Base-by-base conservation (phyloP, 2,329 filamentous ascomycete genomes). In the Pyrenophora teres region DNA sequence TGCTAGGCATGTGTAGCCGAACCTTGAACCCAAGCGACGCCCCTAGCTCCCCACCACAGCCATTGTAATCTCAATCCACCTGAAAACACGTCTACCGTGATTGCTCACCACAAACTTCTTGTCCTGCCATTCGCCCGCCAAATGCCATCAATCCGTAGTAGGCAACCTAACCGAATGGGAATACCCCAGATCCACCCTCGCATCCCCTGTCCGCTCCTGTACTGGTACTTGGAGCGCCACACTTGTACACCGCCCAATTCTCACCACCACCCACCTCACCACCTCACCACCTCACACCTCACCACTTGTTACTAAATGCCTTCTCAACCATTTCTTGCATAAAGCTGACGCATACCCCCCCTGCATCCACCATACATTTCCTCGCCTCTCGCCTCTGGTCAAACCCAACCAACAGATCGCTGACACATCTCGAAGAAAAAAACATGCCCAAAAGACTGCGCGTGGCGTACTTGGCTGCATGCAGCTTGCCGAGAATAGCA, bases 401-500 rank as follows among this genome's bases (percentile, higher is more conserved):
- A 15, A 30, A 45, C 15, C 12, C 6, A 35, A n/a, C 36, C 48
- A 40, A 42, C 51, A 50, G 43, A 30, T 19, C 33, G 42, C 39
- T 27, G 23, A 43, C 45, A 43, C 44, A 42, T 48, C 33, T 39
- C 33, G 27, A 23, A 31, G 16, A 37, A 43, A 33, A 46, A 31
- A 33, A 16, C 30, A 23, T 36, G 30, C 33, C 45, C 42, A 39
- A 36, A 46, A 40, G 39, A 36, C 47, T 44, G 16, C 18, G 33
- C 18, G 40, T 21, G 25, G 21, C 32, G 41, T 23, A 33, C 45
- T 40, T 40, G 36, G 9, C 36, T 12, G 43, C 44, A 56, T 50
- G 49, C 56, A 52, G 16, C 44, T 15, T 50, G 50, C 57, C 57
- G 54, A 60, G 48, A 60, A 60, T 55, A 57, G 51, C 36, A 40